phyloP scores from a whole-genome alignment of 805 yeast genomes.

The Schwanniomyces occidentalis region DNA sequence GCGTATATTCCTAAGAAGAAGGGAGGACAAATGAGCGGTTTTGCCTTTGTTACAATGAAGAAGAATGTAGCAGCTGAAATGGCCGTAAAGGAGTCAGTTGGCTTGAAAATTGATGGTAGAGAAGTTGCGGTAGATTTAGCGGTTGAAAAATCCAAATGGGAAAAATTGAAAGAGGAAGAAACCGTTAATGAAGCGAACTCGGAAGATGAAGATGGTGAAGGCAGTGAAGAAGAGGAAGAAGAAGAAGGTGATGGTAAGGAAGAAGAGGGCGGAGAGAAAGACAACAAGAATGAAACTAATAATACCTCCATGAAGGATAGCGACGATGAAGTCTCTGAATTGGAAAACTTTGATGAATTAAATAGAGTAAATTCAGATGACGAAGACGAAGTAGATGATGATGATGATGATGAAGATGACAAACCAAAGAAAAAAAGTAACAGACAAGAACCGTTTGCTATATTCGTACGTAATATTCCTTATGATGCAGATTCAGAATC shows the following conservation, averaged over 20 bases:
- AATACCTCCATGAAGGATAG: slow-evolving; percentile 25
- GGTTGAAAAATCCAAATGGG: slow-evolving; percentile 84
- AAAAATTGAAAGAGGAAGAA: slow-evolving; percentile 44
- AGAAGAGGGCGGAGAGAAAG: slow-evolving; percentile 36
- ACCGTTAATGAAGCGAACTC: slow-evolving; percentile 38
- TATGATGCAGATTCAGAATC: slow-evolving; percentile 88
- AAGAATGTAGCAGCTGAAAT: slow-evolving; percentile 72
- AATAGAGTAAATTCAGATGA: slow-evolving; percentile 35
- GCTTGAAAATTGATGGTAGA: slow-evolving; percentile 82
- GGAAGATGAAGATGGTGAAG: slow-evolving; percentile 39
- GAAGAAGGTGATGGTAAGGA: slow-evolving; percentile 38
- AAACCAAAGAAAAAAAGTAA: slow-evolving; percentile 45
- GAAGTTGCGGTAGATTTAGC: slow-evolving; percentile 95
- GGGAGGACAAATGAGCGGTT: slow-evolving; percentile 90
- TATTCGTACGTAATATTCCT: slow-evolving; percentile 91
- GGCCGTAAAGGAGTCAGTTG: slow-evolving; percentile 76
- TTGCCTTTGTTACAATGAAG: slow-evolving; percentile 91
- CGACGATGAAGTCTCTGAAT: slow-evolving; percentile 34
- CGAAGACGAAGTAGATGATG: slow-evolving; percentile 29
- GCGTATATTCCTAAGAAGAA: slow-evolving; percentile 85
- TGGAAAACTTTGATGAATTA: slow-evolving; percentile 26
- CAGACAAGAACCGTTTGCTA: slow-evolving; percentile 66
- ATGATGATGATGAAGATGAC: slow-evolving; percentile 31
- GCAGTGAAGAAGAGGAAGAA: slow-evolving; percentile 40
- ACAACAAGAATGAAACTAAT: slow-evolving; percentile 27